A percentile compares a stretch with the other conserved stretches of the same genome.
These are phyloP conservation scores for Candida sanyaensis DNA, from an alignment of 1,139 yeast genomes.

Conservation along the genomic window DNA sequence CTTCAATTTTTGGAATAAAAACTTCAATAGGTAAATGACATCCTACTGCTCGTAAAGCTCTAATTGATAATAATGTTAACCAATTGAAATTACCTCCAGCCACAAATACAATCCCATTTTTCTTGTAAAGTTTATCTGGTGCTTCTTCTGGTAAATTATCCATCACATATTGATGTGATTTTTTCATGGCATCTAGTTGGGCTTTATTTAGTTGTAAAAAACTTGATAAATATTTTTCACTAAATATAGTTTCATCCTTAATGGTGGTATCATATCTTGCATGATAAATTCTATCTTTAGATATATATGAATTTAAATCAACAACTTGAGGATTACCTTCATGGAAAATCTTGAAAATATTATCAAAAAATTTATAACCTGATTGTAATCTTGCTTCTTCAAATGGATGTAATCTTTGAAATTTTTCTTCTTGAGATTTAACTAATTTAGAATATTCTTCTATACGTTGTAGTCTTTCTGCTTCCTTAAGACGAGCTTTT, in stretches of 20 bases:
- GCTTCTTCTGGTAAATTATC: constrained; percentile 46
- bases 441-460: constrained; percentile 17
- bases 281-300: constrained; percentile 46
- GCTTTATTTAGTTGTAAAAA: constrained; percentile 53
- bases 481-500: neutral
- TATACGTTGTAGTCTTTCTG: neutral
- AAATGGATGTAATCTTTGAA: constrained; percentile 12
- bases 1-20: constrained; percentile 66
- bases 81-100: constrained; percentile 68
- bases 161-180: constrained; percentile 56
- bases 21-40: constrained; percentile 75
- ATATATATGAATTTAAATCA: constrained; percentile 32
- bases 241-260: constrained; percentile 15
- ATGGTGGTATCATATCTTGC: constrained; percentile 48
- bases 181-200: constrained; percentile 41
- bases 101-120: constrained; percentile 78
- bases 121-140: constrained; percentile 46
- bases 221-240: constrained; percentile 47
- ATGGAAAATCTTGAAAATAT: constrained; percentile 37
- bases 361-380: constrained; percentile 34
- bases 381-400: constrained; percentile 12
- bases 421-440: constrained; percentile 15
- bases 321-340: constrained; percentile 36
- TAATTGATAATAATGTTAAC: constrained; percentile 65
- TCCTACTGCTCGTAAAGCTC: constrained; percentile 63